These are phyloP conservation scores for Udeniomyces megalosporus DNA, from an alignment of 768 basidiomycete genomes.

Conservation along the genomic window DNA sequence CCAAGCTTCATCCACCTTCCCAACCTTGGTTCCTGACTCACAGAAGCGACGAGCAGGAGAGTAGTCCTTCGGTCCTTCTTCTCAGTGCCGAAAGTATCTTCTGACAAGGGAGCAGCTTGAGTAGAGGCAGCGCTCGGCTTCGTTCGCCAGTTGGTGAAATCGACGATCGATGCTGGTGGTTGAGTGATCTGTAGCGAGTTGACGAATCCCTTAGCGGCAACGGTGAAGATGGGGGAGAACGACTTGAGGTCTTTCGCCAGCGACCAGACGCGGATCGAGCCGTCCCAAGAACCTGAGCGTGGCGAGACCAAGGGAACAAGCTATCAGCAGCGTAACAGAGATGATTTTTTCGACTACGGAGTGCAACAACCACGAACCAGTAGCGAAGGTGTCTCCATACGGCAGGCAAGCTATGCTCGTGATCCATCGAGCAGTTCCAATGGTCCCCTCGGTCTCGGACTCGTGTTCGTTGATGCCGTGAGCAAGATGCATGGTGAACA, in stretches of 20 bases:
- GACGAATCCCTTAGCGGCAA: slow-evolving; percentile 60
- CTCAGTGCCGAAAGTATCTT: slow-evolving; percentile 16
- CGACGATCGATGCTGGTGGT: slow-evolving; percentile 34
- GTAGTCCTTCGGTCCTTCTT: slow-evolving; percentile 19
- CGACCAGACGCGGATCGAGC: slow-evolving; percentile 76
- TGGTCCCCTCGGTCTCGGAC: slow-evolving; percentile 56
- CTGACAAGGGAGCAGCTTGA: slow-evolving; percentile 17
- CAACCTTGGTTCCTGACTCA: slow-evolving; percentile 74
- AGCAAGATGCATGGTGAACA: slow-evolving; percentile 68
- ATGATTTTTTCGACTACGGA: not conserved
- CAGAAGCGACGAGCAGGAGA: slow-evolving; percentile 54
- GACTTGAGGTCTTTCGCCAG: slow-evolving; percentile 61
- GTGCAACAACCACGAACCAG: slow-evolving; percentile 40
- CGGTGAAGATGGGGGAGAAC: slow-evolving; percentile 46
- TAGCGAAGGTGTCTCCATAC: slow-evolving; percentile 80
- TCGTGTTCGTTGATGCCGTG: slow-evolving; percentile 64
- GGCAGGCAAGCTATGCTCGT: slow-evolving; percentile 64
- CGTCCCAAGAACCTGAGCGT: slow-evolving; percentile 76
- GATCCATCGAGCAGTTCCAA: slow-evolving; percentile 77
- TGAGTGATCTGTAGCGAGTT: slow-evolving; percentile 75
- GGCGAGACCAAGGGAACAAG: not conserved
- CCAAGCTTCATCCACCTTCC: slow-evolving; percentile 76
- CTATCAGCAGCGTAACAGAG: not conserved
- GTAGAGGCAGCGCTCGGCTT: slow-evolving; percentile 20
- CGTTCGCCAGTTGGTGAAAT: slow-evolving; percentile 34